Conservation (phyloP, 495 filamentous ascomycete genomes). For the Neurospora intermedia region DNA sequence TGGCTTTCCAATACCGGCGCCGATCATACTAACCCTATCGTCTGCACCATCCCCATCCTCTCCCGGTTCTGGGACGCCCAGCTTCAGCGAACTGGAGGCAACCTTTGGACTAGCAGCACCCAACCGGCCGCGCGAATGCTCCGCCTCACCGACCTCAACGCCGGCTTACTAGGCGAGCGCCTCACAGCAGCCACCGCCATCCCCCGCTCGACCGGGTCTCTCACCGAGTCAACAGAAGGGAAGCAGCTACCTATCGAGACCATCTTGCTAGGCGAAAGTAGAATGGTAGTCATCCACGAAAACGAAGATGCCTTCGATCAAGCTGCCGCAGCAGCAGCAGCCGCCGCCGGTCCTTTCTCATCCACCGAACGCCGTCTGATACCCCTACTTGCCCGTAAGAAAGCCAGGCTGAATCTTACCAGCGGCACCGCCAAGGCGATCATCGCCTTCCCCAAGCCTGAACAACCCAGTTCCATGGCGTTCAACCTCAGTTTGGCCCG, state of each 20-base stretch:
- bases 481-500: constrained; percentile 35
- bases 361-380: constrained; percentile 20
- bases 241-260: constrained; percentile 40
- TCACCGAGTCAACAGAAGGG: constrained; percentile 20
- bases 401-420: constrained; percentile 13
- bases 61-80: constrained; percentile 54
- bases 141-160: constrained; percentile 37
- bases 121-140: constrained; percentile 34
- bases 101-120: constrained; percentile 37
- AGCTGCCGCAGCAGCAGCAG: not conserved
- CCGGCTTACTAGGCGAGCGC: constrained; percentile 54
- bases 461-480: constrained; percentile 28
- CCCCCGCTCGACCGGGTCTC: constrained; percentile 22
- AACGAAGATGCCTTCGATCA: constrained; percentile 12
- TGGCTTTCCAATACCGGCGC: constrained; percentile 47
- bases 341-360: constrained; percentile 12
- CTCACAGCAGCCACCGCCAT: constrained; percentile 50
- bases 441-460: constrained; percentile 29
- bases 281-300: constrained; percentile 48
- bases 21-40: constrained; percentile 30
- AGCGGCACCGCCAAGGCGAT: constrained; percentile 23
- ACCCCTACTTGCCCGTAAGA: constrained; percentile 19
- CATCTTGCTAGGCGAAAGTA: constrained; percentile 53
- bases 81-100: constrained; percentile 48
- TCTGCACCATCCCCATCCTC: constrained; percentile 52